Evolutionary conservation across 768 basidiomycete genomes (phyloP), one percentile per base, ranked within the genome.

Genomic region (Termitomyces sp.): DNA sequence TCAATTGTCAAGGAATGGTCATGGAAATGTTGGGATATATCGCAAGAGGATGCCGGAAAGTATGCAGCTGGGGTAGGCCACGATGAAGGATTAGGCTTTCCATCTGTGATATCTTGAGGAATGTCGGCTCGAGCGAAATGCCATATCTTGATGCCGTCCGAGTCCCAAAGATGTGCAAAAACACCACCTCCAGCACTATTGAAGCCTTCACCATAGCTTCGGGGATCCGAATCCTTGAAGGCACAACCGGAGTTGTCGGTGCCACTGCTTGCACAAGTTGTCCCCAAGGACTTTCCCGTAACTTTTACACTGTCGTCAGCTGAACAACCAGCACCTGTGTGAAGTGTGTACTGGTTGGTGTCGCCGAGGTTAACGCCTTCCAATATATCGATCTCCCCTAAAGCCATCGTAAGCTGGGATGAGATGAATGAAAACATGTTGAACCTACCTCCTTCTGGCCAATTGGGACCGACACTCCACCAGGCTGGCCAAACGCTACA

Each of bases 341-440:
- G 90, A 8, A 91, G 76, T 1, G 89, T 85, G 68, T 84, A 82
- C 59, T 87, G 88, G 67, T 92, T 90, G 35, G 69, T 74, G 1
- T 70, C 61, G 67, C 82, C 78, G 22, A 79, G 67, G 68, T 91
- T 83, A 55, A 92, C 89, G 28, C 88, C 88, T 68, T 93, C 91
- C 12, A 92, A 68, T 52, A 90, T 80, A 67, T 92, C 91, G 45
- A 90, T 87, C 70, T 91, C 89, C 13, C 79, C 76, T 78, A 22
- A 36, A 45, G 33, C 3, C 24, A 18, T 8, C 33, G 11, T 58
- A n/a, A 55, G n/a, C 32, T 59, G 32, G 59, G 55, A 55, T 55
- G 36, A n/a, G n/a, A 39, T 18, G 32, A 51, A 33, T 39, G 58
- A 35, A 12, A 51, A 39, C n/a, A 59, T 57, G 36, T 20, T 24